These are phyloP conservation scores for Alternaria gansuensis DNA, from an alignment of 2,329 filamentous ascomycete genomes.

Conservation along the genomic window DNA sequence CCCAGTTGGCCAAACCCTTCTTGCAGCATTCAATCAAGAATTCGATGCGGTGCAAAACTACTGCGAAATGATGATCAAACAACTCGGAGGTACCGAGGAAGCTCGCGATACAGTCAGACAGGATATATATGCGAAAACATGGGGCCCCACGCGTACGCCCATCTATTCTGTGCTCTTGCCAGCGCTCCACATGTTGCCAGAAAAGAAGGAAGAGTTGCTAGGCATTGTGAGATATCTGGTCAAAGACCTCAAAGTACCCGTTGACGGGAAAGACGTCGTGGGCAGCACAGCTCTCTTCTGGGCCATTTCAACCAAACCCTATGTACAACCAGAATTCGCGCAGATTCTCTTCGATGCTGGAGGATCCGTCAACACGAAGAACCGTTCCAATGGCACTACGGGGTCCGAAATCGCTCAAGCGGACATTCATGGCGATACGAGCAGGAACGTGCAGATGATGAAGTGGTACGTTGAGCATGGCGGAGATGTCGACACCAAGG, in stretches of 20 bases:
- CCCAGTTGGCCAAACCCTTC: constrained; percentile 20
- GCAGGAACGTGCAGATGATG: constrained; percentile 26
- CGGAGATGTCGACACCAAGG: constrained; percentile 29
- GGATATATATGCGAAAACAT: constrained; percentile 22
- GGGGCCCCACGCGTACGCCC: constrained; percentile 25
- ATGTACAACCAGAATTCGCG: constrained; percentile 23
- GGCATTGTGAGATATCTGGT: constrained; percentile 22
- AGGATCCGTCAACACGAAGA: constrained; percentile 23
- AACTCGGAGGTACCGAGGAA: constrained; percentile 13
- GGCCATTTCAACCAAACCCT: constrained; percentile 29
- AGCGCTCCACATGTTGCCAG: constrained; percentile 17
- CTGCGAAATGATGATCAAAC: constrained; percentile 13
- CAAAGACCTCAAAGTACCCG: constrained; percentile 21
- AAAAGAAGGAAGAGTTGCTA: constrained; percentile 12
- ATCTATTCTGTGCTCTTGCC: constrained; percentile 26
- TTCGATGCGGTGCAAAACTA: constrained; percentile 13
- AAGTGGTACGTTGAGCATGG: constrained; percentile 31
- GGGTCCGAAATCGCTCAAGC: constrained; percentile 27
- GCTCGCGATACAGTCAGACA: constrained; percentile 17
- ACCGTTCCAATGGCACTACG: constrained; percentile 21
- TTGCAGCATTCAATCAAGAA: constrained; percentile 10
- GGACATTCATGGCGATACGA: constrained; percentile 22
- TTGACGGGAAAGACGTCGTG: constrained; percentile 23
- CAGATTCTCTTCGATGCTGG: constrained; percentile 31
- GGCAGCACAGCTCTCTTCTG: constrained; percentile 28